Conservation (phyloP, 169 alveolate genomes). For the Plasmodium falciparum region DNA sequence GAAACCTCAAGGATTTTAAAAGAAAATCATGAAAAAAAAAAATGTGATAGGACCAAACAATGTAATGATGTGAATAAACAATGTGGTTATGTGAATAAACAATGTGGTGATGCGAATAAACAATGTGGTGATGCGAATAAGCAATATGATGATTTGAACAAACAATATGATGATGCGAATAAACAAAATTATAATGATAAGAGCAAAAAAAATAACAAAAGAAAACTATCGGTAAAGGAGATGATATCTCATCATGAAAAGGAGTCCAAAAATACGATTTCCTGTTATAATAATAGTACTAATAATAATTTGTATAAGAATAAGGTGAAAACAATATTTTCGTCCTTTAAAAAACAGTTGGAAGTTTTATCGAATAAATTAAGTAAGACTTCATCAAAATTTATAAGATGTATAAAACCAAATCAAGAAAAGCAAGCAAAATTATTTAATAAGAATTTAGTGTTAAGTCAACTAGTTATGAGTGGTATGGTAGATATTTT, state of each 20-base stretch:
- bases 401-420: conserved; percentile 82
- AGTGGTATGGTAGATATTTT: conserved; percentile 83
- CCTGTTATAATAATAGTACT: conserved; percentile 16
- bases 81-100: not conserved
- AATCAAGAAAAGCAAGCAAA: conserved; percentile 76
- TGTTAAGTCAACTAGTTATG: conserved; percentile 79
- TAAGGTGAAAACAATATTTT: conserved; percentile 57
- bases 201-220: conserved; percentile 7
- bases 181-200: too few species aligned
- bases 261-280: conserved; percentile 8
- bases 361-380: conserved; percentile 77
- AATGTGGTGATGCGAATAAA: too few species aligned
- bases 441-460: conserved; percentile 77
- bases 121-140: not conserved
- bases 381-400: conserved; percentile 79
- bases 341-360: conserved; percentile 78
- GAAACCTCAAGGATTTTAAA: not conserved
- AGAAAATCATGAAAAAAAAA: not conserved
- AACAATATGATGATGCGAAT: too few species aligned
- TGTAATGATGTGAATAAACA: not conserved
- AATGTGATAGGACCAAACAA: conserved; percentile 11
- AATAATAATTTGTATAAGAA: conserved; percentile 35
- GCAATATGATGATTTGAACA: not conserved
- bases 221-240: conserved; percentile 72
- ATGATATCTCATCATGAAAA: conserved; percentile 48